A percentile compares a stretch with the other conserved stretches of the same genome.
phyloP scores from a whole-genome alignment of 2,329 filamentous ascomycete species.

The Colletotrichum salicis region DNA sequence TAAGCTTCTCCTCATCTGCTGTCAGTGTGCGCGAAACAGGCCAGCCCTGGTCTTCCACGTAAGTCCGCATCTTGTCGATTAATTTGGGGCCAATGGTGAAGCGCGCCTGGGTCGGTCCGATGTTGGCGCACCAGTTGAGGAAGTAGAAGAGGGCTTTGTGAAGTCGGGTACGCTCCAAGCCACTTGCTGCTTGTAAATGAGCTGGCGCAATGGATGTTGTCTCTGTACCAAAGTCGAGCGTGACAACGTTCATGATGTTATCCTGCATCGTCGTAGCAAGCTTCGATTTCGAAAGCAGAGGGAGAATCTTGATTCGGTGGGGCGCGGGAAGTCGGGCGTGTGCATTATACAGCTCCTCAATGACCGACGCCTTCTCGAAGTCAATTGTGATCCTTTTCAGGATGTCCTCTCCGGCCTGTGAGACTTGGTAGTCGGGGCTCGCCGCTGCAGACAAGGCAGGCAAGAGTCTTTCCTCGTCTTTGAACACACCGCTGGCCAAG shows the following conservation, averaged over 20 bases:
- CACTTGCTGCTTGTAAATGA: conserved; percentile 55
- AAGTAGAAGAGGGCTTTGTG: conserved; percentile 86
- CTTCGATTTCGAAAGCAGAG: conserved; percentile 80
- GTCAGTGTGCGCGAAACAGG: conserved; percentile 71
- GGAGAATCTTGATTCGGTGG: conserved; percentile 81
- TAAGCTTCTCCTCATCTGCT: conserved; percentile 63
- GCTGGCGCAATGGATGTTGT: conserved; percentile 33
- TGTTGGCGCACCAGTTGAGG: conserved; percentile 85
- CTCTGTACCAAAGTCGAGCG: conserved; percentile 61
- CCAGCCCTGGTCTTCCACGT: conserved; percentile 86
- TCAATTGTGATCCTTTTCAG: conserved; percentile 82
- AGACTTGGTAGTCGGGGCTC: conserved; percentile 82
- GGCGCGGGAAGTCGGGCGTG: conserved; percentile 79
- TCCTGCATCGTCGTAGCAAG: conserved; percentile 76
- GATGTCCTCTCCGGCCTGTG: conserved; percentile 87
- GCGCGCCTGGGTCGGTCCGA: conserved; percentile 68
- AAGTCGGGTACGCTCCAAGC: conserved; percentile 81
- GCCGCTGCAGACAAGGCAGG: conserved; percentile 86
- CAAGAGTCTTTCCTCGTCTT: conserved; percentile 83
- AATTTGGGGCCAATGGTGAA: conserved; percentile 76
- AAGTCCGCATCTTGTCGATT: conserved; percentile 75
- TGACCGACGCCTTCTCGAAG: conserved; percentile 73
- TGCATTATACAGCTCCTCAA: conserved; percentile 75
- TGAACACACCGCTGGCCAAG: conserved; percentile 86
- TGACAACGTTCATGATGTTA: conserved; percentile 77